A percentile compares a stretch with the other conserved stretches of the same genome.
These are phyloP conservation scores for Metschnikowia borealis DNA, from an alignment of 805 yeast species.

Conservation along the genomic window DNA sequence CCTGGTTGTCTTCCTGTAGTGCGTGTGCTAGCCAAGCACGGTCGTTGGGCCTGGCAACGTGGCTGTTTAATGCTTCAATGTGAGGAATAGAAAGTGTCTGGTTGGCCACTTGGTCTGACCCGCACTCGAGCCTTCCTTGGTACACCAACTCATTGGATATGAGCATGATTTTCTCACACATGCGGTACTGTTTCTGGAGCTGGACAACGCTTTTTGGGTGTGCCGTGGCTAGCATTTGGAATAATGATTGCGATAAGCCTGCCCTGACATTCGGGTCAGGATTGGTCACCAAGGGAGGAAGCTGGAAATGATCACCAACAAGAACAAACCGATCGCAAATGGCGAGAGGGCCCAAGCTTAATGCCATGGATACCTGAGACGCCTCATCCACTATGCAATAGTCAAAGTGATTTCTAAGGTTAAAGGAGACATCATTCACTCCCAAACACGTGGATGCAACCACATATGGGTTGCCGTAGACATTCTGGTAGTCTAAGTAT, in stretches of 20 bases:
- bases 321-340: constrained; percentile 74
- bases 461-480: constrained; percentile 56
- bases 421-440: constrained; percentile 58
- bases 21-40: constrained; percentile 55
- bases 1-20: constrained; percentile 53
- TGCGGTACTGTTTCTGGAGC: constrained; percentile 80
- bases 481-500: constrained; percentile 43
- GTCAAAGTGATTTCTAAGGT: constrained; percentile 59
- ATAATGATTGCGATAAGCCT: constrained; percentile 73
- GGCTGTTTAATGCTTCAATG: constrained; percentile 21
- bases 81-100: constrained; percentile 52
- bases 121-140: constrained; percentile 72
- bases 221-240: constrained; percentile 64
- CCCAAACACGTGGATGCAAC: constrained; percentile 91
- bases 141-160: constrained; percentile 79
- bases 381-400: constrained; percentile 97
- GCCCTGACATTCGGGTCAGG: constrained; percentile 56
- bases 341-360: constrained; percentile 82
- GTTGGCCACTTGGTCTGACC: constrained; percentile 56
- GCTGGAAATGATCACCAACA: constrained; percentile 95
- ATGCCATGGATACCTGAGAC: constrained; percentile 89
- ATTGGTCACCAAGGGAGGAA: constrained; percentile 78
- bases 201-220: constrained; percentile 77
- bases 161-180: constrained; percentile 86
- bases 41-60: constrained; percentile 2